phyloP scores from a whole-genome alignment of 1,284 basidiomycete genomes.

The Ganoderma sinense region DNA sequence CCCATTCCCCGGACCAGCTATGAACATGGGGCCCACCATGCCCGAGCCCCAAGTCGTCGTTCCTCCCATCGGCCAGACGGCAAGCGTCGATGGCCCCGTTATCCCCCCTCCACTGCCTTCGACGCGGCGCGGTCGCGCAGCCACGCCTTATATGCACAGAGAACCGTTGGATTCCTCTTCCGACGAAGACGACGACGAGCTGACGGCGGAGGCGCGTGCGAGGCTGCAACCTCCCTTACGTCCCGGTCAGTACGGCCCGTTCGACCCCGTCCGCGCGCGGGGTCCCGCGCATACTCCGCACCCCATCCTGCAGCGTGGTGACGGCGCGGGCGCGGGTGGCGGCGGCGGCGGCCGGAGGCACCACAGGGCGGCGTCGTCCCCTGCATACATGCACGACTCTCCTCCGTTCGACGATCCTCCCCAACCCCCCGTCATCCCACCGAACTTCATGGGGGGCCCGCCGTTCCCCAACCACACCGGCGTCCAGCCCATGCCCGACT shows the following conservation, averaged over 20 bases:
- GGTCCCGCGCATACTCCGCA: slow-evolving; percentile 15
- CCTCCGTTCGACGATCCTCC: slow-evolving; percentile 8
- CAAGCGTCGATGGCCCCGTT: slow-evolving; percentile 18
- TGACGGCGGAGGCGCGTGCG: slow-evolving; percentile 24
- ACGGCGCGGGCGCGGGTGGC: too few relatives aligned
- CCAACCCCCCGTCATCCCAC: slow-evolving; percentile 20
- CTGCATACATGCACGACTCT: slow-evolving; percentile 12
- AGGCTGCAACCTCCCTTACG: slow-evolving; percentile 29
- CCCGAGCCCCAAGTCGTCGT: slow-evolving; percentile 13
- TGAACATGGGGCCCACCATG: slow-evolving; percentile 26
- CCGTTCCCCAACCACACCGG: slow-evolving; percentile 8
- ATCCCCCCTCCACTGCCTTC: slow-evolving; percentile 26
- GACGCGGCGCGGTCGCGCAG: slow-evolving; percentile 13
- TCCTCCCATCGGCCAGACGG: slow-evolving; percentile 18
- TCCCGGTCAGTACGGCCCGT: slow-evolving; percentile 34
- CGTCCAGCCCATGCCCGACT: not conserved
- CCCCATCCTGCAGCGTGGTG: slow-evolving; percentile 18
- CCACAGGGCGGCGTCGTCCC: slow-evolving; percentile 24
- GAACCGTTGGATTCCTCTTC: slow-evolving; percentile 10
- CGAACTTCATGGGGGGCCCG: slow-evolving; percentile 3
- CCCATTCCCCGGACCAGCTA: slow-evolving; percentile 22
- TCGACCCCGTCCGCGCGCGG: slow-evolving; percentile 18
- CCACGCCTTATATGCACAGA: slow-evolving; percentile 19
- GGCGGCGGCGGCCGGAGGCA: not conserved
- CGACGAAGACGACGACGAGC: slow-evolving; percentile 15